Percentiles rank a stretch among this genome's conserved stretches.
Conservation (phyloP, 1,284 basidiomycete species). For the Bjerkandera adusta region DNA sequence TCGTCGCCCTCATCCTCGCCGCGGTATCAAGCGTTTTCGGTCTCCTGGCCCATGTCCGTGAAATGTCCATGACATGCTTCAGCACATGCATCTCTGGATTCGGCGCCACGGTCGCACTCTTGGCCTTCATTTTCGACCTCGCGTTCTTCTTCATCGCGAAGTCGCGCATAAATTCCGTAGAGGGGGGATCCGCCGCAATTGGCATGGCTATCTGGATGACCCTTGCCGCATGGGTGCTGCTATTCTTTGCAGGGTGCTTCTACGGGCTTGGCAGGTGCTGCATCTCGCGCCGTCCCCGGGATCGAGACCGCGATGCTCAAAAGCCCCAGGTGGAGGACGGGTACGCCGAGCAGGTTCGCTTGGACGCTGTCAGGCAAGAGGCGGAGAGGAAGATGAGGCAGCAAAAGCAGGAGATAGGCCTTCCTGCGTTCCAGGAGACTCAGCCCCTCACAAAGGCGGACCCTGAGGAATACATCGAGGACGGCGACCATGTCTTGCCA, state of each 20-base stretch:
- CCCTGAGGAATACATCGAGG: conserved; percentile 38
- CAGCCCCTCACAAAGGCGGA: conserved; percentile 56
- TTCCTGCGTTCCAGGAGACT: conserved; percentile 73
- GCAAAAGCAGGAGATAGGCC: conserved; percentile 58
- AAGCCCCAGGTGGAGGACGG: conserved; percentile 27
- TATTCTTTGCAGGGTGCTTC: conserved; percentile 86
- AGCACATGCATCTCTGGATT: conserved; percentile 81
- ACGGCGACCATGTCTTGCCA: conserved; percentile 49
- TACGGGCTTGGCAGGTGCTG: conserved; percentile 82
- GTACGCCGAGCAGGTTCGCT: conserved; percentile 63
- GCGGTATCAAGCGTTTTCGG: conserved; percentile 76
- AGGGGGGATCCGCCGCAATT: conserved; percentile 68
- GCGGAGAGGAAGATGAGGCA: conserved; percentile 73
- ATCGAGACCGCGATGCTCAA: conserved; percentile 30
- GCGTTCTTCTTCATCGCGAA: conserved; percentile 85
- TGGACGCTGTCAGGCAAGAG: conserved; percentile 82
- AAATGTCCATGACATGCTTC: conserved; percentile 83
- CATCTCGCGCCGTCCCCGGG: conserved; percentile 52
- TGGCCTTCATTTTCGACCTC: conserved; percentile 86
- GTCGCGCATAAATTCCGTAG: conserved; percentile 67
- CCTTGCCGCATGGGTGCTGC: conserved; percentile 76
- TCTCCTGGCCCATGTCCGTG: conserved; percentile 80
- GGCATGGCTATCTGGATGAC: conserved; percentile 86
- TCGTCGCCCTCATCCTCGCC: conserved; percentile 74
- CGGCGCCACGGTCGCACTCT: conserved; percentile 67